These are phyloP conservation scores for Ogataea hybrid DNA, from an alignment of 1,139 yeast genomes.

Conservation along the genomic window DNA sequence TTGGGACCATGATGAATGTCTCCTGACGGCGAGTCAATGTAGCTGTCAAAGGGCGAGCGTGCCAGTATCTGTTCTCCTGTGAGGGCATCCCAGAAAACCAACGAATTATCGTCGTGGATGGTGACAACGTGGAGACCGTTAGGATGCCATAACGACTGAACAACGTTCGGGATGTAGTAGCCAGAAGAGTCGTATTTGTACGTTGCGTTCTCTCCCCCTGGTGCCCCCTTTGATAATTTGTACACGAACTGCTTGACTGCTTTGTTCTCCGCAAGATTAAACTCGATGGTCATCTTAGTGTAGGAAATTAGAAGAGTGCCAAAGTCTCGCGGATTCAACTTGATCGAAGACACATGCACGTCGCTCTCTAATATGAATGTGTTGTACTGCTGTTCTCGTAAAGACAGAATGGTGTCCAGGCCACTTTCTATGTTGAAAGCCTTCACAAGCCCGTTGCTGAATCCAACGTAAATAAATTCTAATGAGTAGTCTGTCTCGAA, in stretches of 20 bases:
- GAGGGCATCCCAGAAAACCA: conserved; percentile 90
- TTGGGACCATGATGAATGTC: conserved; percentile 19
- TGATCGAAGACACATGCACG: conserved; percentile 63
- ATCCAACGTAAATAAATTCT: conserved; percentile 83
- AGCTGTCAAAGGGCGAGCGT: conserved; percentile 64
- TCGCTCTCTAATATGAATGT: conserved; percentile 47
- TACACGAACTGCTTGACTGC: conserved; percentile 58
- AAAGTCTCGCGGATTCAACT: conserved; percentile 88
- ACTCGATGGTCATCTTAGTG: conserved; percentile 64
- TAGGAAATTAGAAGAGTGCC: conserved; percentile 77
- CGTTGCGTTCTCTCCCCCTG: conserved; percentile 58
- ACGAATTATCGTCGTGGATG: conserved; percentile 73
- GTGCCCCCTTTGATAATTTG: conserved; percentile 57
- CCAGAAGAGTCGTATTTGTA: conserved; percentile 30
- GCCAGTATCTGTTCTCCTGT: conserved; percentile 75
- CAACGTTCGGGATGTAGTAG: conserved; percentile 45
- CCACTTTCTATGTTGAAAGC: conserved; percentile 88
- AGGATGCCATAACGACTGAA: conserved; percentile 82
- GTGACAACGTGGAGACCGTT: conserved; percentile 85
- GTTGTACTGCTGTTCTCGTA: conserved; percentile 70
- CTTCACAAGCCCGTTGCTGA: conserved; percentile 68
- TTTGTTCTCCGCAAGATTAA: conserved; percentile 60
- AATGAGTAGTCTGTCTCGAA: conserved; percentile 79
- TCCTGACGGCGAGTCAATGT: conserved; percentile 53
- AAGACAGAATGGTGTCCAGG: conserved; percentile 56